These are phyloP conservation scores for Cercospora zeina DNA, from an alignment of 2,329 filamentous ascomycete genomes.

Conservation along the genomic window DNA sequence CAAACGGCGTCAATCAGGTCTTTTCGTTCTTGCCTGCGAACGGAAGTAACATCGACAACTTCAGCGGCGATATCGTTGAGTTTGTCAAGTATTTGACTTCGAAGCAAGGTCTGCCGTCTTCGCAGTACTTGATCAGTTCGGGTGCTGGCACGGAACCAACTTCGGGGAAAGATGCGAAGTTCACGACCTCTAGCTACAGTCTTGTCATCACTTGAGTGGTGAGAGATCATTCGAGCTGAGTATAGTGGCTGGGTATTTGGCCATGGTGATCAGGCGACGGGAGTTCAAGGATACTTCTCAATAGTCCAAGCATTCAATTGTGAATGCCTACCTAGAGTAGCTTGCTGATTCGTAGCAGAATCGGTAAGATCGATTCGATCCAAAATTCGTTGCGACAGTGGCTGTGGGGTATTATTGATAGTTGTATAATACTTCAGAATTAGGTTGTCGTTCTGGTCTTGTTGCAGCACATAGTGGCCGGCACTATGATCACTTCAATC, in stretches of 20 bases:
- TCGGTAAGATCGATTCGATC: too few relatives aligned
- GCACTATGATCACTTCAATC: too few relatives aligned
- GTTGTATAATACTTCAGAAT: too few relatives aligned
- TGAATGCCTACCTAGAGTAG: too few relatives aligned
- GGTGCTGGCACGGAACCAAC: conserved; percentile 20
- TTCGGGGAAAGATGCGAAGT: conserved; percentile 12
- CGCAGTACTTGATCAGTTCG: conserved; percentile 53
- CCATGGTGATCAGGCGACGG: too few relatives aligned
- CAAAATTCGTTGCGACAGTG: too few relatives aligned
- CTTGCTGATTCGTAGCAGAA: too few relatives aligned
- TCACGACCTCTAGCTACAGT: conserved; percentile 18
- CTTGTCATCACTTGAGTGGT: background rate
- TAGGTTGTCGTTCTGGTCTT: background rate
- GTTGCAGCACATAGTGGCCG: background rate
- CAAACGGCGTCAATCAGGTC: conserved; percentile 58
- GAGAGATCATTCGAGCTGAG: background rate
- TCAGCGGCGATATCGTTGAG: conserved; percentile 57
- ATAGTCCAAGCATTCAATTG: too few relatives aligned
- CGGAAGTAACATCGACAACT: conserved; percentile 49
- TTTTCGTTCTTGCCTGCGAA: conserved; percentile 59
- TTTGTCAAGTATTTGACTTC: conserved; percentile 59
- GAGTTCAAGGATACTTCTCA: too few relatives aligned
- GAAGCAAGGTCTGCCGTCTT: conserved; percentile 50
- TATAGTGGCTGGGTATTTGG: too few relatives aligned
- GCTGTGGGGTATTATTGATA: too few relatives aligned